Percentiles rank a stretch among this genome's conserved stretches.
Conservation (phyloP, 176 grass and related monocot genomes). For the Sorghum bicolor region DNA sequence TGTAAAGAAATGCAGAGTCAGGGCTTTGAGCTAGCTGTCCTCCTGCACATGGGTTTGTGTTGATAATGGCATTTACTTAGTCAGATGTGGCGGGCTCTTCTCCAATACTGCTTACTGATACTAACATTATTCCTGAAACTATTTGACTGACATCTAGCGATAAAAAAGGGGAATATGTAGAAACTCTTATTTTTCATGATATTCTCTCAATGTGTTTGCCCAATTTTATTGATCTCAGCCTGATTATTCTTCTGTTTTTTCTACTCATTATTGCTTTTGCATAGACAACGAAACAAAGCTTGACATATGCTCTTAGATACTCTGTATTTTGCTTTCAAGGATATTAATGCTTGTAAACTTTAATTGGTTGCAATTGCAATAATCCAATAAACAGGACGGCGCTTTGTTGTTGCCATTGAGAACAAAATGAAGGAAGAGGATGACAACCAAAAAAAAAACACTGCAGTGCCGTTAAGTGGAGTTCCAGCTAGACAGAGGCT, state of each 20-base stretch:
- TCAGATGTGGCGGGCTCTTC: background rate
- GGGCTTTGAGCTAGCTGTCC: conserved; percentile 30
- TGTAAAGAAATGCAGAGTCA: conserved; percentile 12
- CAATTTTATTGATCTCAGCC: background rate
- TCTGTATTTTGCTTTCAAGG: background rate
- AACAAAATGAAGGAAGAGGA: background rate
- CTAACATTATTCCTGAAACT: background rate
- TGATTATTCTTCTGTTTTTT: background rate
- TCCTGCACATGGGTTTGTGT: conserved; percentile 36
- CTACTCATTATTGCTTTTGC: no score
- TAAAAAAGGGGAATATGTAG: background rate
- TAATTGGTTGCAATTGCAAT: background rate
- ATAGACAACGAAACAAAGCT: background rate
- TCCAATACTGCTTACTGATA: background rate
- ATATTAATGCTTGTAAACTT: background rate
- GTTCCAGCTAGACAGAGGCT: background rate
- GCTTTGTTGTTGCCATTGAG: background rate
- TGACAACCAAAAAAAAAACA: background rate
- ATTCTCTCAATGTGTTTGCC: background rate
- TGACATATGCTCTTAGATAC: background rate
- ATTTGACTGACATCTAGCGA: background rate
- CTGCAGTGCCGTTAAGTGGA: background rate
- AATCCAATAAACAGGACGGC: background rate
- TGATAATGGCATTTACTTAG: conserved; percentile 24
- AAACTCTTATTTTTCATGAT: background rate